Evolutionary conservation across 2,329 filamentous ascomycete genomes (phyloP).

Genomic region (Fusarium dlaminii): DNA sequence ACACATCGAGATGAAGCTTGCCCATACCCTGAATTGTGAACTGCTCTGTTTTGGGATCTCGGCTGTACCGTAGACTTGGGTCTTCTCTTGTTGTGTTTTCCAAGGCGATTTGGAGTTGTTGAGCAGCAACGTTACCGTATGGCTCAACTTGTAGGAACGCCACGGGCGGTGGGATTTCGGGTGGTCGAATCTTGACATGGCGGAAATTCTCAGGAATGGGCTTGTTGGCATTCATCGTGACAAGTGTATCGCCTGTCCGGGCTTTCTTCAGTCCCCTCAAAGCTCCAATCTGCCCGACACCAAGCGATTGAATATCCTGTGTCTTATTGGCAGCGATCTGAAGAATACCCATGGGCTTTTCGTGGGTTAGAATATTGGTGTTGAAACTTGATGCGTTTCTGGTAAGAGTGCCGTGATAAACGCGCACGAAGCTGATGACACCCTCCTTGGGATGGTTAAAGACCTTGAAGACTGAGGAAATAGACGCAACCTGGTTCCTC

Average conservation of each 20-base stretch:
- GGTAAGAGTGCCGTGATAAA: slow-evolving; percentile 85
- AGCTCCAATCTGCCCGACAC: slow-evolving; percentile 91
- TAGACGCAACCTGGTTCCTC: slow-evolving; percentile 53
- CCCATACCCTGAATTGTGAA: slow-evolving; percentile 97
- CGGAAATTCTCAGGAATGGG: slow-evolving; percentile 75
- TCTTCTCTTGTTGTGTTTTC: slow-evolving; percentile 87
- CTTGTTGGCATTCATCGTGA: slow-evolving; percentile 72
- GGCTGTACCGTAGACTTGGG: slow-evolving; percentile 84
- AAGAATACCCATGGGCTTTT: slow-evolving; percentile 81
- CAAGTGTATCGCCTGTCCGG: slow-evolving; percentile 92
- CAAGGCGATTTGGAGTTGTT: slow-evolving; percentile 79
- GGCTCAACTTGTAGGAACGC: slow-evolving; percentile 96
- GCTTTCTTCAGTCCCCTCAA: slow-evolving; percentile 89
- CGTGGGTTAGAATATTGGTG: slow-evolving; percentile 81
- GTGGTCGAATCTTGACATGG: slow-evolving; percentile 84
- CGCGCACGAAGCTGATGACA: slow-evolving; percentile 88
- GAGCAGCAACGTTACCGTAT: slow-evolving; percentile 79
- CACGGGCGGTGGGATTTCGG: slow-evolving; percentile 89
- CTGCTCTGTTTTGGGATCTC: slow-evolving; percentile 90
- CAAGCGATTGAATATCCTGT: slow-evolving; percentile 82
- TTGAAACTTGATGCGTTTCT: slow-evolving; percentile 85
- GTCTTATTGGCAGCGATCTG: slow-evolving; percentile 92
- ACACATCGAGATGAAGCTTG: slow-evolving; percentile 93
- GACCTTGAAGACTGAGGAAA: slow-evolving; percentile 90
- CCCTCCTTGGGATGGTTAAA: slow-evolving; percentile 87